A percentile compares a stretch with the other conserved stretches of the same genome.
phyloP scores from a whole-genome alignment of 1,284 basidiomycete genomes.

The Moesziomyces sp. region DNA sequence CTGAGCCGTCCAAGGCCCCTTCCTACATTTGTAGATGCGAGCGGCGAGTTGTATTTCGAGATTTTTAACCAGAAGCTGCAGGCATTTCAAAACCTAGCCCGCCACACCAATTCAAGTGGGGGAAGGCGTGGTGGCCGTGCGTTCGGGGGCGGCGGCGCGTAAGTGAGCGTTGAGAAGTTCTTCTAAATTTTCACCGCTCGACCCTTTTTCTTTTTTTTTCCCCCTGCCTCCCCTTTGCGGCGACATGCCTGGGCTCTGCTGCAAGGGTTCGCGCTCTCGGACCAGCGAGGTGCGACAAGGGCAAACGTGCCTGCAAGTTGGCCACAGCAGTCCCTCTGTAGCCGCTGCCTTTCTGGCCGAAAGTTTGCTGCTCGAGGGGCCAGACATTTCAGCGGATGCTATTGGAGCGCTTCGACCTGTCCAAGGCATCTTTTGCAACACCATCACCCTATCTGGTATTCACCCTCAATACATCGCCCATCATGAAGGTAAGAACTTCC shows the following conservation, averaged over 20 bases:
- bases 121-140: neutral
- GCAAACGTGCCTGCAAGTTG: too few relatives aligned
- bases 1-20: too few relatives aligned
- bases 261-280: too few relatives aligned
- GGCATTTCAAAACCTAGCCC: neutral
- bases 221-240: neutral
- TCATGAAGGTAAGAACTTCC: constrained; percentile 32
- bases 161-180: constrained; percentile 5
- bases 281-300: too few relatives aligned
- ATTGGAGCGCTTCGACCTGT: neutral
- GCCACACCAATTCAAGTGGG: neutral
- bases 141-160: constrained; percentile 1
- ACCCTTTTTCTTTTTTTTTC: constrained; percentile 6
- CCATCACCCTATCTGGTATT: constrained; percentile 41
- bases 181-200: constrained; percentile 22
- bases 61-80: too few relatives aligned
- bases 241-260: constrained; percentile 3
- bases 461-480: constrained; percentile 18
- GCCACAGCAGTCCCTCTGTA: too few relatives aligned
- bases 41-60: too few relatives aligned
- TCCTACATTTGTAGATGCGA: neutral
- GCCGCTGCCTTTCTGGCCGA: too few relatives aligned
- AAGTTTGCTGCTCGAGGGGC: too few relatives aligned
- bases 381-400: too few relatives aligned
- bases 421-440: neutral